Conservation (phyloP, 345 rosid genomes). For the Xanthoceras sorbifolium region DNA sequence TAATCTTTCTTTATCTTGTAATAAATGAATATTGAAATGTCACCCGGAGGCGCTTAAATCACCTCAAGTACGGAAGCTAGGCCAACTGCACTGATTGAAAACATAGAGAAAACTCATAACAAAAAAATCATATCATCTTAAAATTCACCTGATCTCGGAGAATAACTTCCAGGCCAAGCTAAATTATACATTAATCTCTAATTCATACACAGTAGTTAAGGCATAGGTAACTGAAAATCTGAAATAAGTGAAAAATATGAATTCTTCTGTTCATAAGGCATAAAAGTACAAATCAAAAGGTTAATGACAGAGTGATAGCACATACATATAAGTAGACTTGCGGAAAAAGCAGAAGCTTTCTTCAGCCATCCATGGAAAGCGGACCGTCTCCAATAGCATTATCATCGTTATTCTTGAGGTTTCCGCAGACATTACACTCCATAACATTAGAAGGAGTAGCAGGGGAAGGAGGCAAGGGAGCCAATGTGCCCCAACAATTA, state of each 20-base stretch:
- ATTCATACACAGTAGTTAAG: too few relatives aligned
- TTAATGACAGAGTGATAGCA: neutral
- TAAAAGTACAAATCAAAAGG: too few relatives aligned
- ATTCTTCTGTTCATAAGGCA: too few relatives aligned
- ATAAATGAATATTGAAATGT: too few relatives aligned
- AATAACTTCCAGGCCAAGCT: neutral
- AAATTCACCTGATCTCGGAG: neutral
- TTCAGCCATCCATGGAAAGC: constrained; percentile 25
- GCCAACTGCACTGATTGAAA: too few relatives aligned
- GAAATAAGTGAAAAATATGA: too few relatives aligned
- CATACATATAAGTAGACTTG: neutral
- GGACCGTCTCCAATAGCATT: constrained; percentile 23
- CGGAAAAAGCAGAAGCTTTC: neutral
- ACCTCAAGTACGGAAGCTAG: too few relatives aligned
- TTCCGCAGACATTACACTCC: constrained; percentile 92
- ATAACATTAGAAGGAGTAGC: constrained; percentile 41
- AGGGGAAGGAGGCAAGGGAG: constrained; percentile 62
- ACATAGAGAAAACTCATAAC: too few relatives aligned
- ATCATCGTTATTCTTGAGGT: constrained; percentile 47
- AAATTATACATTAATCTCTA: too few relatives aligned
- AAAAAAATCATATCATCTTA: neutral
- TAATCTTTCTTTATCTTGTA: too few relatives aligned
- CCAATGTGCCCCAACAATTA: constrained; percentile 78
- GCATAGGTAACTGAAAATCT: too few relatives aligned
- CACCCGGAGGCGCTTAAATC: too few relatives aligned